Conservation (phyloP, 345 rosid species). For the Syzygium jambos region DNA sequence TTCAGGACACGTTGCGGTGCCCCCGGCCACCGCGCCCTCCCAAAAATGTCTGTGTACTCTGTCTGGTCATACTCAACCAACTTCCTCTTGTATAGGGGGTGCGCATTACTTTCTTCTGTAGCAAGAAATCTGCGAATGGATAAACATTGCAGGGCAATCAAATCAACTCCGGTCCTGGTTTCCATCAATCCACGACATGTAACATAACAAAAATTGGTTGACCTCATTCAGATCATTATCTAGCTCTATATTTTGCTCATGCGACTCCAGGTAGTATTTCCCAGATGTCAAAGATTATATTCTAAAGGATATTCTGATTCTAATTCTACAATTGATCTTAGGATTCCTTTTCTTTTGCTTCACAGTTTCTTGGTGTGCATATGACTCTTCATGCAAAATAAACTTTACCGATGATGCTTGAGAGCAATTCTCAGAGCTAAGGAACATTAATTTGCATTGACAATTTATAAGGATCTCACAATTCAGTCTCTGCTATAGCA, state of each 20-base stretch:
- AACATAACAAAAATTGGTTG: neutral
- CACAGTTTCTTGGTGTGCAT: neutral
- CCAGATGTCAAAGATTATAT: neutral
- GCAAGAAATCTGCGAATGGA: conserved; percentile 55
- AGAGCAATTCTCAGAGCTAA: neutral
- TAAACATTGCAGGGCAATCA: neutral
- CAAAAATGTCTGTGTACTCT: conserved; percentile 63
- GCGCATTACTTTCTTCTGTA: conserved; percentile 78
- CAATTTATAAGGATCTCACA: neutral
- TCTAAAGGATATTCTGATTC: neutral
- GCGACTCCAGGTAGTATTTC: neutral
- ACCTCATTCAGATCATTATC: neutral
- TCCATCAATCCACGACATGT: neutral
- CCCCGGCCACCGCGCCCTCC: conserved; percentile 81
- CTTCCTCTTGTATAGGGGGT: conserved; percentile 67
- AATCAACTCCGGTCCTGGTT: neutral
- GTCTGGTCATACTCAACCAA: conserved; percentile 59
- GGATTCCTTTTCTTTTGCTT: neutral
- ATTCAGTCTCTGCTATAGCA: neutral
- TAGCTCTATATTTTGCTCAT: neutral
- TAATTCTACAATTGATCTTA: neutral
- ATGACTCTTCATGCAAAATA: neutral
- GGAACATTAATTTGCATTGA: neutral
- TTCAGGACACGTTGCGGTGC: conserved; percentile 71
- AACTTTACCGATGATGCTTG: neutral